A percentile compares a stretch with the other conserved stretches of the same genome.
These are phyloP conservation scores for Dactylonectria macrodidyma DNA, from an alignment of 2,329 filamentous ascomycete species.

Conservation along the genomic window DNA sequence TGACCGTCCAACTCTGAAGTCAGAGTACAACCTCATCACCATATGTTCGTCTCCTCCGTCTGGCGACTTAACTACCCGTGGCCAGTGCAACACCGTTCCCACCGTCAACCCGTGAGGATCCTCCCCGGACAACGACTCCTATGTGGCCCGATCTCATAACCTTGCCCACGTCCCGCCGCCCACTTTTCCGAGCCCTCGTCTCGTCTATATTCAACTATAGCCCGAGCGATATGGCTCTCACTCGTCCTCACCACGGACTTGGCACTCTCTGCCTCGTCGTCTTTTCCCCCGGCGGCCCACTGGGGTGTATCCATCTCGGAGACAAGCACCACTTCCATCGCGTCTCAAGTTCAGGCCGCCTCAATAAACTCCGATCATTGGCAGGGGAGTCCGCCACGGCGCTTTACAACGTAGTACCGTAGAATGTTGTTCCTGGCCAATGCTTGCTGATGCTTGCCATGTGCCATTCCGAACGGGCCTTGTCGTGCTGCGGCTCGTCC, in stretches of 20 bases:
- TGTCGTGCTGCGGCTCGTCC: slow-evolving; percentile 20
- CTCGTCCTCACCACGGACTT: background rate
- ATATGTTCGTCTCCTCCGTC: background rate
- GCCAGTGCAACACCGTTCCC: slow-evolving; percentile 13
- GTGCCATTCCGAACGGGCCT: slow-evolving; percentile 15
- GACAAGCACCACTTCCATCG: slow-evolving; percentile 37
- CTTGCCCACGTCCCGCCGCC: slow-evolving; percentile 13
- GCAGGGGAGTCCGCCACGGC: slow-evolving; percentile 35
- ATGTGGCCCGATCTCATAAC: slow-evolving; percentile 19
- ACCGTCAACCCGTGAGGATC: slow-evolving; percentile 2
- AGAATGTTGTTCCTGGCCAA: too few species aligned
- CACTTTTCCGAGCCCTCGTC: slow-evolving; percentile 18
- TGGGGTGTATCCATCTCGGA: slow-evolving; percentile 23
- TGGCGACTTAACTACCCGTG: slow-evolving; percentile 19
- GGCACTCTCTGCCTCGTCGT: slow-evolving; percentile 9
- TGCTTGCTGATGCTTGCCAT: slow-evolving; percentile 27
- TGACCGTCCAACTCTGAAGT: slow-evolving; percentile 21
- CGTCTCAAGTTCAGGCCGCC: slow-evolving; percentile 48
- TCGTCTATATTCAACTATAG: slow-evolving; percentile 31
- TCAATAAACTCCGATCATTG: slow-evolving; percentile 45
- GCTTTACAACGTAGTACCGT: slow-evolving; percentile 26
- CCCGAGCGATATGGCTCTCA: slow-evolving; percentile 15
- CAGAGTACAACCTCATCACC: slow-evolving; percentile 16
- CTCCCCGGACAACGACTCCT: slow-evolving; percentile 16
- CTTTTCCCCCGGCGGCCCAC: slow-evolving; percentile 25